Percentiles rank a stretch among this genome's conserved stretches.
Conservation (phyloP, 2,329 filamentous ascomycete genomes). For the Eurotiales sp. region DNA sequence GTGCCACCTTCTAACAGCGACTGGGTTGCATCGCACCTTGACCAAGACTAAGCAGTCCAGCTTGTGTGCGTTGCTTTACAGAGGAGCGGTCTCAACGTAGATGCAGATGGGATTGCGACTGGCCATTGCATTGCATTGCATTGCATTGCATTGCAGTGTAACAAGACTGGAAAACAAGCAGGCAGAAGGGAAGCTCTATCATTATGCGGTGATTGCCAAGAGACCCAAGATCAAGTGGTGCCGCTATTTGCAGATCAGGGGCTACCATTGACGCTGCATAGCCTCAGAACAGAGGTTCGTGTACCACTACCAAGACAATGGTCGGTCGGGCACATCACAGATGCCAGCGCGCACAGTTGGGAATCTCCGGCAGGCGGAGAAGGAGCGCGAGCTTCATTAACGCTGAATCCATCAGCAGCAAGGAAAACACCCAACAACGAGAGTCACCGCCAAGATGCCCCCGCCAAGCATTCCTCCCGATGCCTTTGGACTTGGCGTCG, state of each 20-base stretch:
- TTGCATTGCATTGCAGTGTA: conserved; percentile 1
- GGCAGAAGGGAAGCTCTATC: background rate
- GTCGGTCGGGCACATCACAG: no score
- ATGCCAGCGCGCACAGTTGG: no score
- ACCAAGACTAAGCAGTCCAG: no score
- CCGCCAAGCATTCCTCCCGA: conserved; percentile 15
- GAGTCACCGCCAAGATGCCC: conserved; percentile 9
- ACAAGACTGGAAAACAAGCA: background rate
- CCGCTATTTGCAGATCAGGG: conserved; percentile 14
- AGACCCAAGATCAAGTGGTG: conserved; percentile 6
- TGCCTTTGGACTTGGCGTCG: conserved; percentile 8
- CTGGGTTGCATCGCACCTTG: no score
- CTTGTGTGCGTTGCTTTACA: no score
- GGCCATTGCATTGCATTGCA: background rate
- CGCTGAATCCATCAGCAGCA: no score
- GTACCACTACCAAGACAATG: conserved; percentile 7
- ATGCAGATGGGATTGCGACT: no score
- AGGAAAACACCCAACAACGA: conserved; percentile 2
- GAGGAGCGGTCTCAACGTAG: no score
- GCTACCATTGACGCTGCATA: conserved; percentile 7
- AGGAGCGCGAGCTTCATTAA: no score
- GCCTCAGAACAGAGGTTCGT: conserved; percentile 5
- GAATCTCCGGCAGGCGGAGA: no score
- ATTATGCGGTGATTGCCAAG: conserved; percentile 4
- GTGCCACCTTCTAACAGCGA: no score